Evolutionary conservation across 1,284 basidiomycete species (phyloP), one percentile per base, ranked within the genome.

Genomic region (Schizophyllum commune): DNA sequence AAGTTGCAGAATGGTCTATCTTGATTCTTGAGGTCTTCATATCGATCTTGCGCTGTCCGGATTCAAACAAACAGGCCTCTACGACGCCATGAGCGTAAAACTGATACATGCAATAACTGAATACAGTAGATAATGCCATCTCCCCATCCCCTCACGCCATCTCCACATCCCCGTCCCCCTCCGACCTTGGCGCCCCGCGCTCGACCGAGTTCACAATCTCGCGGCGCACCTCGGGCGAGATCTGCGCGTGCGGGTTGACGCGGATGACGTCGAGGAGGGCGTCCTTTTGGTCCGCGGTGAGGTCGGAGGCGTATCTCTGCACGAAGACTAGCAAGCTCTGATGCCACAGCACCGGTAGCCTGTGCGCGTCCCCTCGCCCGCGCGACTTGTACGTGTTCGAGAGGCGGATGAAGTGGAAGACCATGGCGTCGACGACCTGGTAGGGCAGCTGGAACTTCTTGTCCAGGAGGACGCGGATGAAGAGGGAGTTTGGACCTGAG

Each of bases 401-500:
- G 60, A 98, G 88, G 47, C 94, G 88, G 68, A 99, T 92, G 73
- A 96, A 99, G 77, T 99, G 97, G 81, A 97, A 98, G 15, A 99
- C 95, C 61, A 99, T 84, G 3, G 93, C 91, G 70, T 99, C 97
- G 61, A 99, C 88, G 22, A 98, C 96, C 78, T 99, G 98, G 82
- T 96, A 99, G 0, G 97, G 97, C 47, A 99, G 78, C 60, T 97
- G 94, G 72, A 97, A 94, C 75, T 99, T 99, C 76, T 99, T 99
- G 79, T 99, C 97, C 58, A 99, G 80, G 20, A 99, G 80, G 13
- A 99, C 92, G 27, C 97, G 92, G 72, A 99, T 98, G 78, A 99
- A 98, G 27, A 99, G 83, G 11, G 94, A 97, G 67, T 95, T 98
- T 0, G 97, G 92, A 11, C 96, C 94, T 85, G 65, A 21, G 21